Percentiles rank a stretch among this genome's conserved stretches.
Evolutionary conservation across 176 grass and related monocot genomes (phyloP).

Genomic region (Zea mays): DNA sequence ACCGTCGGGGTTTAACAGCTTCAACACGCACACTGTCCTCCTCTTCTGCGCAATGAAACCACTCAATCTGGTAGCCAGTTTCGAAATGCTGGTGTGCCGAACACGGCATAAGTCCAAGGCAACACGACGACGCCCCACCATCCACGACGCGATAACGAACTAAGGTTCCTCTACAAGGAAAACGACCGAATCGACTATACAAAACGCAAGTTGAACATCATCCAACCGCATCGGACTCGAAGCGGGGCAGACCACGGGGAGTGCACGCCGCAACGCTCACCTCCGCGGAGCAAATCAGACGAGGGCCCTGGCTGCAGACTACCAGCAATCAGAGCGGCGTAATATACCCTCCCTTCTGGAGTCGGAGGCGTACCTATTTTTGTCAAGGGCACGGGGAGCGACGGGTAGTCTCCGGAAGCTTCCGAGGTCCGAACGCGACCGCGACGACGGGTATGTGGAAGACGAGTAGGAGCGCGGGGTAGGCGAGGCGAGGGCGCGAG

Average conservation of each 20-base stretch:
- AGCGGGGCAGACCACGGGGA: not conserved
- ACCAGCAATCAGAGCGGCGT: not conserved
- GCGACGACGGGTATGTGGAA: not conserved
- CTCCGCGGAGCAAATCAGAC: not conserved
- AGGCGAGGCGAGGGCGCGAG: not conserved
- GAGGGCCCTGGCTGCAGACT: not conserved
- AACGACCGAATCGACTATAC: not conserved
- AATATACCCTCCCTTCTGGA: not conserved
- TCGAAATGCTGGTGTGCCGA: not conserved
- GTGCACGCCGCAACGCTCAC: not conserved
- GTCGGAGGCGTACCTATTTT: not conserved
- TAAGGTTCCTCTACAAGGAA: not conserved
- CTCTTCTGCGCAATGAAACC: not conserved
- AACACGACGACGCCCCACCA: not conserved
- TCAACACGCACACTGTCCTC: not conserved
- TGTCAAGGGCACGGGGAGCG: conserved; percentile 21
- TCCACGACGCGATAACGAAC: not conserved
- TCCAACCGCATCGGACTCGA: not conserved
- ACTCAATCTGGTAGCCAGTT: not conserved
- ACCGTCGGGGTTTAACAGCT: not conserved
- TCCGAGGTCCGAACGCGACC: conserved; percentile 24
- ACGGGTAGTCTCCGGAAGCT: conserved; percentile 21
- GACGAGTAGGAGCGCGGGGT: not conserved
- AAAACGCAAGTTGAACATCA: not conserved
- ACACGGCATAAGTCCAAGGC: not conserved